Conservation (phyloP, 805 yeast genomes). For the Candida sanyiensis region DNA sequence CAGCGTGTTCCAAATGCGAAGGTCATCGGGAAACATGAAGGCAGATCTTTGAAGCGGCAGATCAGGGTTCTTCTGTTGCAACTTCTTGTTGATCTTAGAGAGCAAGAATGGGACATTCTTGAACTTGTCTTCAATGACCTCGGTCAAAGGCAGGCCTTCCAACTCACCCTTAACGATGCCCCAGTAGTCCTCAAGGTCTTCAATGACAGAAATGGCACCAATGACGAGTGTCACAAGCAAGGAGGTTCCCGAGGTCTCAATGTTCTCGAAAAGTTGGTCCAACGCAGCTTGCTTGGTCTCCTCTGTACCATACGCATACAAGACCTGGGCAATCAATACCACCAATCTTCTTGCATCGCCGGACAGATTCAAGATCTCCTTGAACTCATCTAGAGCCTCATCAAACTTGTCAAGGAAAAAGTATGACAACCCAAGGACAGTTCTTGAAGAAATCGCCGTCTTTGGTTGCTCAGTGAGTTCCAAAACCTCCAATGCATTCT, state of each 20-base stretch:
- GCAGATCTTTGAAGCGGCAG: slow-evolving; percentile 64
- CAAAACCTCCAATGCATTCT: slow-evolving; percentile 49
- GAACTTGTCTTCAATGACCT: slow-evolving; percentile 44
- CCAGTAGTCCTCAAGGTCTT: slow-evolving; percentile 50
- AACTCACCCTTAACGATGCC: slow-evolving; percentile 67
- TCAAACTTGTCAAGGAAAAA: slow-evolving; percentile 62
- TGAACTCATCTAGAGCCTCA: slow-evolving; percentile 62
- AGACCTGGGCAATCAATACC: slow-evolving; percentile 67
- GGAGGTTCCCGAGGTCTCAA: slow-evolving; percentile 61
- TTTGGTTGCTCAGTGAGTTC: slow-evolving; percentile 37
- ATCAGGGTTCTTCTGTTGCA: slow-evolving; percentile 24
- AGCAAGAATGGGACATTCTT: slow-evolving; percentile 56
- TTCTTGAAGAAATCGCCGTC: slow-evolving; percentile 48
- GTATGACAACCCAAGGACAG: slow-evolving; percentile 66
- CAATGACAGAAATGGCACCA: slow-evolving; percentile 73
- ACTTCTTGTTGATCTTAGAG: slow-evolving; percentile 41
- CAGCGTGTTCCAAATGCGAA: slow-evolving; percentile 63
- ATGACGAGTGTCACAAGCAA: slow-evolving; percentile 62
- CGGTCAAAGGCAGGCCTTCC: slow-evolving; percentile 40
- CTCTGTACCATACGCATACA: slow-evolving; percentile 69
- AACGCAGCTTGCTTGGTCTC: slow-evolving; percentile 78
- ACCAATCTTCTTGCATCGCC: slow-evolving; percentile 62
- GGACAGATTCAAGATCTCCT: slow-evolving; percentile 49
- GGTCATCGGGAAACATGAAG: slow-evolving; percentile 66
- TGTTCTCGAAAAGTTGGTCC: slow-evolving; percentile 68